Percentiles rank a stretch among this genome's conserved stretches.
These are phyloP conservation scores for Colletotrichum tofieldiae DNA, from an alignment of 2,329 filamentous ascomycete genomes.

Conservation along the genomic window DNA sequence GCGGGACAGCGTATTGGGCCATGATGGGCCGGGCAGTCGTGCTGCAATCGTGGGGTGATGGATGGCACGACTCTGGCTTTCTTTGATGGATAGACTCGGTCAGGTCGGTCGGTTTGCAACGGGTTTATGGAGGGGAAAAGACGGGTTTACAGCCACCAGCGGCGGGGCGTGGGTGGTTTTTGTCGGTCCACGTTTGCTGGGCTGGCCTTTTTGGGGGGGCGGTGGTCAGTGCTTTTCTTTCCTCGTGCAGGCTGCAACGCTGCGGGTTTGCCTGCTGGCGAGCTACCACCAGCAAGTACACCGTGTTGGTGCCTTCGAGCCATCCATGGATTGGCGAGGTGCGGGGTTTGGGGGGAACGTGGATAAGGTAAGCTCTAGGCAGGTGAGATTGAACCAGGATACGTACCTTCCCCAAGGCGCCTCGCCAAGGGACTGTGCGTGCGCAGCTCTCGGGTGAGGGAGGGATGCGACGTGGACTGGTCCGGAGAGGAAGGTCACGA, in stretches of 20 bases:
- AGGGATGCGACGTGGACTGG: background rate
- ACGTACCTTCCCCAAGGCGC: background rate
- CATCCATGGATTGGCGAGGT: background rate
- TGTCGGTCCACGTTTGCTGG: constrained; percentile 26
- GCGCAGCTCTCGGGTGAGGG: background rate
- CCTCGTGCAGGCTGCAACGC: background rate
- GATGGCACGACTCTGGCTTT: constrained; percentile 42
- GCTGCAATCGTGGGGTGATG: constrained; percentile 38
- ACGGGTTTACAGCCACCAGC: constrained; percentile 37
- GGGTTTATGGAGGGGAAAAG: constrained; percentile 48
- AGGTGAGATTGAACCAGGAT: background rate
- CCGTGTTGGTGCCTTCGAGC: background rate
- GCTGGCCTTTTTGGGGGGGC: background rate
- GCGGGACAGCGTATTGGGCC: constrained; percentile 47
- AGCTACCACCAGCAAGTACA: background rate
- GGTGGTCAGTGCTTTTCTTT: constrained; percentile 19
- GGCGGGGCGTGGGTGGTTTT: constrained; percentile 41
- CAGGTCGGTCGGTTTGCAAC: constrained; percentile 49
- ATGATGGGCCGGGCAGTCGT: constrained; percentile 45
- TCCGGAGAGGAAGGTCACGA: background rate
- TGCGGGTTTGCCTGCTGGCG: constrained; percentile 3
- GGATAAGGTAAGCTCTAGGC: constrained; percentile 7
- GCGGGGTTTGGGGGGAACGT: constrained; percentile 13
- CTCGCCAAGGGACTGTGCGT: background rate
- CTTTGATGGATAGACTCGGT: constrained; percentile 44